Base-by-base conservation (phyloP, 2,329 filamentous ascomycete species). In the Neopestalotiopsis sp. region DNA sequence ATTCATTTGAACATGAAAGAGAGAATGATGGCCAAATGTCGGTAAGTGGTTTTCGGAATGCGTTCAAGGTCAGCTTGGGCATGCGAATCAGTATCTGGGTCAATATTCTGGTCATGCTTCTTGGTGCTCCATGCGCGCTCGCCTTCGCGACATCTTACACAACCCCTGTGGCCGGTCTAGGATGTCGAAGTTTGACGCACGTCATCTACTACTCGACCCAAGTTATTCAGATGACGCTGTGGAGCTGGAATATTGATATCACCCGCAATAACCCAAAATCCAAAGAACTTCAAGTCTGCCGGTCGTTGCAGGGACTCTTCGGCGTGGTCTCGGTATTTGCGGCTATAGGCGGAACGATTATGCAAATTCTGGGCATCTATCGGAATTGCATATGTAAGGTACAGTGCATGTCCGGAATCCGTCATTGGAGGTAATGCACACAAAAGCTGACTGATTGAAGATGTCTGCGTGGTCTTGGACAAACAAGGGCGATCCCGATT, bases 81-180 rank as follows among this genome's bases (percentile, higher is more conserved):
- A 34, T 77, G 77, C 66, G 76, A 77, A 65, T 28, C n/a, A 4
- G 34, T 38, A 49, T 45, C 34, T 64, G 61, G 61, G 34, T 32
- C 10, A 53, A 17, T 20, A 53, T 30, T 49, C 20, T 64, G 20
- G 10, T 64, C 40, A 69, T 77, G 3, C 66, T 78, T 12, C 65
- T 78, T 0, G 70, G 70, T 6, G 59, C 59, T 13, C 76, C 79
- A 5, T 78, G 75, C 40, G 57, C 71, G 45, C 74, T 81, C 42
- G 79, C 79, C 2, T 79, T 79, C 66, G 66, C 80, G 7, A 76
- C 75, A 1, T 79, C 77, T 14, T 80, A 77, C 59, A 76, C 77
- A 67, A 80, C 78, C 40, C 79, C 78, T 0, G 70, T 73, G 13
- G 70, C 72, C 2, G 79, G 78, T 7, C 72, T 80, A 4, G 76